Percentiles rank a stretch among this genome's conserved stretches.
Conservation (phyloP, 306 rosid species). For the Vachellia pachyceras region DNA sequence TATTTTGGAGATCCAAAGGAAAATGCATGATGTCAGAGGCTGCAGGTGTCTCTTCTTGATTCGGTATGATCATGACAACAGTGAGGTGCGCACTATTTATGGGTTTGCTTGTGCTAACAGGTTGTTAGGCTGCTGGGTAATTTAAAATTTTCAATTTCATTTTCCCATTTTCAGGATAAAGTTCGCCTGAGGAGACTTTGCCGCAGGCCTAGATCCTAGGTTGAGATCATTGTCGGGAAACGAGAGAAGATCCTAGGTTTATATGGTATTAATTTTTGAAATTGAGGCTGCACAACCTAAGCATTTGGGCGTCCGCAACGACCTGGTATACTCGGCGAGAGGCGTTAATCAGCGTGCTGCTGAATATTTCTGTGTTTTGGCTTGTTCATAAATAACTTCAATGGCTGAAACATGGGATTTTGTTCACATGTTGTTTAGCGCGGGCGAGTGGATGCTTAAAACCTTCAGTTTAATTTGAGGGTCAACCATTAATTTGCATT, state of each 20-base stretch:
- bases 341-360: too few species aligned
- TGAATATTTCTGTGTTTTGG: slow-evolving; percentile 11
- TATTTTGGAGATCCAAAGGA: slow-evolving; percentile 84
- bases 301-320: neutral
- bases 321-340: neutral
- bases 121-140: neutral
- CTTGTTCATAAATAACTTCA: neutral
- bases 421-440: neutral
- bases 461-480: neutral
- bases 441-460: neutral
- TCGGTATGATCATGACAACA: slow-evolving; percentile 76
- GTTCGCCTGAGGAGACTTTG: slow-evolving; percentile 90
- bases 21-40: slow-evolving; percentile 93
- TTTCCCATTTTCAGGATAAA: slow-evolving; percentile 59
- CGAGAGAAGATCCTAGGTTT: neutral
- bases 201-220: slow-evolving; percentile 49
- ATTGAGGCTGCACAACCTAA: neutral
- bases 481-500: neutral
- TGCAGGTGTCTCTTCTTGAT: slow-evolving; percentile 85
- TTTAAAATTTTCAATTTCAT: neutral
- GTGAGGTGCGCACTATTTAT: slow-evolving; percentile 61
- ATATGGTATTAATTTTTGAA: neutral
- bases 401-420: neutral
- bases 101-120: neutral
- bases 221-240: neutral